Base-by-base conservation (phyloP, 495 filamentous ascomycete species). In the Pseudevernia furfuracea region DNA sequence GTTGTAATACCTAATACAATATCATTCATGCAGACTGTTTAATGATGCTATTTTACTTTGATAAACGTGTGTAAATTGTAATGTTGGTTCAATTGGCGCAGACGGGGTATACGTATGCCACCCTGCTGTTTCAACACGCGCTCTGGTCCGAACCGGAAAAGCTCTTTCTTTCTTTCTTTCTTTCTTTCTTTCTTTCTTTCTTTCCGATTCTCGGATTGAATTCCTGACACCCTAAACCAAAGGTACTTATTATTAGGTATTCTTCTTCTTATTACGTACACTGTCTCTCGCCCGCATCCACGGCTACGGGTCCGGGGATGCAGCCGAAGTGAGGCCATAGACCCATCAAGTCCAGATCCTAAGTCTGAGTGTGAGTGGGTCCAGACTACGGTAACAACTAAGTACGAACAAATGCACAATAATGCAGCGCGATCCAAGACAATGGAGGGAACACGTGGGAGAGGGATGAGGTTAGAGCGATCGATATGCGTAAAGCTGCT, bases 371-470 rank as follows among this genome's bases (percentile, higher is more conserved):
- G 25, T 34, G 52, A 55, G 52, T 55, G 52, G 52, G 30, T 55
- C 8, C 30, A 21, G 21, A 34, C 17, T n/a, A 7, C n/a, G 25
- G n/a, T n/a, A n/a, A n/a, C n/a, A n/a, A n/a, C n/a, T n/a, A n/a
- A n/a, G n/a, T n/a, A n/a, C n/a, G n/a, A n/a, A 6, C 12, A 34
- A 55, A 3, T 17, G 2, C 9, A 55, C 25, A 30, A 32, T 17
- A 32, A 19, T 30, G 49, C 49, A 30, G 28, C 0, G 19, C 5
- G 2, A 53, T 53, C 25, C 19, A 6, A 19, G 30, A 55, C 17
- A 55, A 55, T 55, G 52, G 28, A 55, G 17, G 30, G 30, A 8
- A 21, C 52, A 55, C 52, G 52, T 55, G 52, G 52, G 52, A 34
- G 34, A 34, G 46, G 11, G 1, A 23, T 30, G 11, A 32, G 49